A percentile compares a stretch with the other conserved stretches of the same genome.
phyloP scores from a whole-genome alignment of 1,284 basidiomycete genomes.

The Cryptococcus sp. region DNA sequence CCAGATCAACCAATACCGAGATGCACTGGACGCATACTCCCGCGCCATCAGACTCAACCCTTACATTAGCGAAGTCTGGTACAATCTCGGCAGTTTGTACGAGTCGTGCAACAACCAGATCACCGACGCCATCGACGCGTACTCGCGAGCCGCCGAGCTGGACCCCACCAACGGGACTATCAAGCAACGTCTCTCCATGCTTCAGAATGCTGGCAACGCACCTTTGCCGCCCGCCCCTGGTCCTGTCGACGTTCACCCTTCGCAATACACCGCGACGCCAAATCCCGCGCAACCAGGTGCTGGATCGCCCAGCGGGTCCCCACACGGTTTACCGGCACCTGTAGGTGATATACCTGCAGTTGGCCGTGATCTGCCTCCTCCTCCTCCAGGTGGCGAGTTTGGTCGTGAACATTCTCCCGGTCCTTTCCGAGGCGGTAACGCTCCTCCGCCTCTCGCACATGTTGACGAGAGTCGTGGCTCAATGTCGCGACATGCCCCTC shows the following conservation, averaged over 20 bases:
- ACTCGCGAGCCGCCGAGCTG: conserved; percentile 85
- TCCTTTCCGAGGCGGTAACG: conserved; percentile 49
- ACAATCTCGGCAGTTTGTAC: conserved; percentile 93
- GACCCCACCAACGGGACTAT: conserved; percentile 80
- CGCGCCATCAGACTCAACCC: conserved; percentile 98
- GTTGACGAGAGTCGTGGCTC: conserved; percentile 48
- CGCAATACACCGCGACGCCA: conserved; percentile 71
- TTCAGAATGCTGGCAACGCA: conserved; percentile 79
- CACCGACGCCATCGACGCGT: conserved; percentile 96
- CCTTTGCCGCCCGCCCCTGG: conserved; percentile 77
- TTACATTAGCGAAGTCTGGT: conserved; percentile 99
- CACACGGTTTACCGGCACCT: conserved; percentile 18
- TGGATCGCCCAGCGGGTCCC: conserved; percentile 27
- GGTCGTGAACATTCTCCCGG: conserved; percentile 32
- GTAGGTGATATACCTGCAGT: conserved; percentile 15
- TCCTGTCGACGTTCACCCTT: conserved; percentile 92
- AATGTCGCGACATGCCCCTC: conserved; percentile 61
- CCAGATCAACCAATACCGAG: conserved; percentile 98
- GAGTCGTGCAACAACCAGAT: conserved; percentile 99
- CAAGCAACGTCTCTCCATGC: conserved; percentile 70
- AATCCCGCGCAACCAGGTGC: conserved; percentile 25
- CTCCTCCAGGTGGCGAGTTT: conserved; percentile 31
- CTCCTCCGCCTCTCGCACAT: conserved; percentile 45
- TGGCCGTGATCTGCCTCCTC: conserved; percentile 45
- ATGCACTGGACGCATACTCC: conserved; percentile 97